Conservation (phyloP, 1,284 basidiomycete genomes). For the Leccinum fallax region DNA sequence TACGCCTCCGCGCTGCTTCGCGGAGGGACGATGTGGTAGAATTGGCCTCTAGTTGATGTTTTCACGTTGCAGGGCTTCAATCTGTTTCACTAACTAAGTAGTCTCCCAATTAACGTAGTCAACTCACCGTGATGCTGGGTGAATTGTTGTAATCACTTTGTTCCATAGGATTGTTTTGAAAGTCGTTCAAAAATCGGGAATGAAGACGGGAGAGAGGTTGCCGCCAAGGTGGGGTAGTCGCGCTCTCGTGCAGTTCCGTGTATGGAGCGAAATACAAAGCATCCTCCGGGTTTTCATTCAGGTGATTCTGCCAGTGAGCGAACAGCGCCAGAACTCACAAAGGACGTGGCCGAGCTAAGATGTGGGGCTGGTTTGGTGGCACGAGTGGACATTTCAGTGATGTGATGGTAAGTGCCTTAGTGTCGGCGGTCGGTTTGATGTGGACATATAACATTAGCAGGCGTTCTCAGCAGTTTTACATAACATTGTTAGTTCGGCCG, state of each 20-base stretch:
- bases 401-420: background rate
- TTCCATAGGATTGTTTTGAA: background rate
- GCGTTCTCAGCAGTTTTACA: too few species aligned
- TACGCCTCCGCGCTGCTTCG: background rate
- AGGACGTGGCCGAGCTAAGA: background rate
- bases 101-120: background rate
- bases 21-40: background rate
- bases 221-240: background rate
- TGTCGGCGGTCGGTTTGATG: background rate
- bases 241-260: background rate
- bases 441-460: background rate
- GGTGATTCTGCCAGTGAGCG: background rate
- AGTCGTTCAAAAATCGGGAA: background rate
- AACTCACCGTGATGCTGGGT: background rate
- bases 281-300: background rate
- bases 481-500: too few species aligned
- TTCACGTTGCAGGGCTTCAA: background rate
- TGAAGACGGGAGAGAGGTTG: background rate
- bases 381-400: background rate
- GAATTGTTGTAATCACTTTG: background rate
- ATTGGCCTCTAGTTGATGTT: background rate
- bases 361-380: background rate
- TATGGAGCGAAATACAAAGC: background rate
- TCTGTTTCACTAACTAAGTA: background rate
- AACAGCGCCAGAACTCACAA: background rate